Evolutionary conservation across 1,284 basidiomycete species (phyloP).

Genomic region (Apiotrichum montevideense): DNA sequence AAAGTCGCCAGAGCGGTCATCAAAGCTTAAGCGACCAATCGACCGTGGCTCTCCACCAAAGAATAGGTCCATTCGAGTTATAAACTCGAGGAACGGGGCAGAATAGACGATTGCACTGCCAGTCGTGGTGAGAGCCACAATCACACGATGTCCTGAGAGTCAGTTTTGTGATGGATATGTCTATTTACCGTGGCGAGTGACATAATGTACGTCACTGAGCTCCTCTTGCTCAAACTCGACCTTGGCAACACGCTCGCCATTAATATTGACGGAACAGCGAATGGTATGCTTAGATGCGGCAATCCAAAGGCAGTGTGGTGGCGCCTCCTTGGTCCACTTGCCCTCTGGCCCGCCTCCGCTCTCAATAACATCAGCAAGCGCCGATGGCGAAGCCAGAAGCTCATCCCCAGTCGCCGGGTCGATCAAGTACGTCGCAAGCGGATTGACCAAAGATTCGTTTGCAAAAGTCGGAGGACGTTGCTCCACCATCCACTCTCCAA

Average conservation of each 20-base stretch:
- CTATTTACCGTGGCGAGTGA: slow-evolving; percentile 57
- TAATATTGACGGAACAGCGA: slow-evolving; percentile 45
- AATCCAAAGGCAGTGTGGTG: slow-evolving; percentile 50
- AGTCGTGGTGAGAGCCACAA: slow-evolving; percentile 60
- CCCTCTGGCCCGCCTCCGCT: slow-evolving; percentile 15
- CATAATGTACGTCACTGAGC: slow-evolving; percentile 53
- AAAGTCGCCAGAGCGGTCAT: slow-evolving; percentile 46
- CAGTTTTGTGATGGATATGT: not conserved
- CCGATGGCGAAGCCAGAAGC: slow-evolving; percentile 34
- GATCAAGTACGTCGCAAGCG: slow-evolving; percentile 59
- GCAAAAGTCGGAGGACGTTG: slow-evolving; percentile 46
- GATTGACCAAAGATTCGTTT: slow-evolving; percentile 50
- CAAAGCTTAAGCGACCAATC: slow-evolving; percentile 39
- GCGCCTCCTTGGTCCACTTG: slow-evolving; percentile 26
- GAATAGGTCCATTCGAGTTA: slow-evolving; percentile 39
- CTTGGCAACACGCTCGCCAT: slow-evolving; percentile 46
- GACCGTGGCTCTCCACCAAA: slow-evolving; percentile 29
- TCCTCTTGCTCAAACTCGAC: slow-evolving; percentile 53
- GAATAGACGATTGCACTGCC: slow-evolving; percentile 59
- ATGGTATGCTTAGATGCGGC: slow-evolving; percentile 39
- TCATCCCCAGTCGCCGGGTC: slow-evolving; percentile 56
- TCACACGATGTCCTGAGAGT: slow-evolving; percentile 47
- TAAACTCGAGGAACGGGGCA: slow-evolving; percentile 53
- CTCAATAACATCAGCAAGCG: slow-evolving; percentile 12
- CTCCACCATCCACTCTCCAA: slow-evolving; percentile 56